Evolutionary conservation across 2,329 filamentous ascomycete species (phyloP).

Genomic region (Fusarium sp.): DNA sequence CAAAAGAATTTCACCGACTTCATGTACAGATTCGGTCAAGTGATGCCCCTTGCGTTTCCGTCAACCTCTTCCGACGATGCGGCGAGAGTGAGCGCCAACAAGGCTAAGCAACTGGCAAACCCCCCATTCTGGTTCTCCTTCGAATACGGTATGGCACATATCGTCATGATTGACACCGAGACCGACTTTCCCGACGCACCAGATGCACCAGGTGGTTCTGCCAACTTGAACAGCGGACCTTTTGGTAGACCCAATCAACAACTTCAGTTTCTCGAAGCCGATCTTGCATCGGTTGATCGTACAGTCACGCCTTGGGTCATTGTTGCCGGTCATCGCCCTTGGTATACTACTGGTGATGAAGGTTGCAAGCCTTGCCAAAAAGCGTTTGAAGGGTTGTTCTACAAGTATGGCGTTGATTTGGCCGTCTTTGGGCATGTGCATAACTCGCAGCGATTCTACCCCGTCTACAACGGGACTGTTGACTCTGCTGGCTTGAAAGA

Average conservation of each 20-base stretch:
- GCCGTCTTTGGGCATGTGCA: slow-evolving; percentile 23
- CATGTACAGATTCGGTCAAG: slow-evolving; percentile 12
- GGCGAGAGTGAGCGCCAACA: slow-evolving; percentile 27
- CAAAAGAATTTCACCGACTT: slow-evolving; percentile 35
- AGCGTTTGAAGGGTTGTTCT: slow-evolving; percentile 20
- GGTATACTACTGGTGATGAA: slow-evolving; percentile 58
- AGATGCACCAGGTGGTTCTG: slow-evolving; percentile 18
- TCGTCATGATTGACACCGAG: slow-evolving; percentile 51
- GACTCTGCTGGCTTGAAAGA: slow-evolving; percentile 14
- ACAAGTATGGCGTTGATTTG: slow-evolving; percentile 24
- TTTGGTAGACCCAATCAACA: slow-evolving; percentile 22
- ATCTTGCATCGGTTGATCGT: slow-evolving; percentile 65
- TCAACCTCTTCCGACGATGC: slow-evolving; percentile 7
- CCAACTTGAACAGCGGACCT: slow-evolving; percentile 18
- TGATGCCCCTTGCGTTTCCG: slow-evolving; percentile 8
- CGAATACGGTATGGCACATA: slow-evolving; percentile 46
- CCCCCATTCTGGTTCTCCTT: slow-evolving; percentile 43
- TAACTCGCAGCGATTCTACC: slow-evolving; percentile 24
- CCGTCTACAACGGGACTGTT: slow-evolving; percentile 11
- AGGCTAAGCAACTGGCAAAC: slow-evolving; percentile 27
- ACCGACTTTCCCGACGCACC: slow-evolving; percentile 52
- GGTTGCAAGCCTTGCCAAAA: slow-evolving; percentile 30
- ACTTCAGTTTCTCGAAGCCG: slow-evolving; percentile 20
- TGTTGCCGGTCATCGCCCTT: slow-evolving; percentile 57
- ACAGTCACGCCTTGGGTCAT: slow-evolving; percentile 61